Percentiles rank a stretch among this genome's conserved stretches.
Conservation (phyloP, 768 basidiomycete species). For the Mycena galopus region DNA sequence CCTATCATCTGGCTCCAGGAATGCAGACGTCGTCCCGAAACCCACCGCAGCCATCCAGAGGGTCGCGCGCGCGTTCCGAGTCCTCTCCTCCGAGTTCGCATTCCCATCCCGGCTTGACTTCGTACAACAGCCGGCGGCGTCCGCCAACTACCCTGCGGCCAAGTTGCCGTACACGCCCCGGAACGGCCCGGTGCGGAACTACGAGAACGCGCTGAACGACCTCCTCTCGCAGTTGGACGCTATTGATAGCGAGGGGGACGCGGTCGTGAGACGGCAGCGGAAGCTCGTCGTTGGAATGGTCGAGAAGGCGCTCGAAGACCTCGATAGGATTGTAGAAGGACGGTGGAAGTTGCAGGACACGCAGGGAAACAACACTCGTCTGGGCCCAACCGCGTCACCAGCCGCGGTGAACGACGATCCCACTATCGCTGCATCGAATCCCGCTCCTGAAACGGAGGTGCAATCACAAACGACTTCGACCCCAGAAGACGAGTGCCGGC, state of each 20-base stretch:
- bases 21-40: slow-evolving; percentile 25
- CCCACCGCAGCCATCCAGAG: slow-evolving; percentile 38
- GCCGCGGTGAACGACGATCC: neutral
- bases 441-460: neutral
- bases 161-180: slow-evolving; percentile 57
- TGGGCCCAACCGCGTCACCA: neutral
- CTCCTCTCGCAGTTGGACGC: slow-evolving; percentile 61
- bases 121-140: slow-evolving; percentile 20
- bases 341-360: slow-evolving; percentile 30
- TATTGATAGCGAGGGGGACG: slow-evolving; percentile 61
- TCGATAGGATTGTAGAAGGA: slow-evolving; percentile 54
- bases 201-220: slow-evolving; percentile 59
- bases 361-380: neutral
- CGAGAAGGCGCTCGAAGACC: slow-evolving; percentile 57
- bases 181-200: slow-evolving; percentile 61
- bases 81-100: slow-evolving; percentile 45
- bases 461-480: neutral
- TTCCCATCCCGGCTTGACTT: slow-evolving; percentile 51
- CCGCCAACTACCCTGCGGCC: neutral
- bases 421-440: neutral
- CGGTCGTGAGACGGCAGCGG: slow-evolving; percentile 51
- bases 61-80: slow-evolving; percentile 42
- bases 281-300: slow-evolving; percentile 57
- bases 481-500: neutral
- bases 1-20: neutral